phyloP scores from a whole-genome alignment of 2,329 filamentous ascomycete genomes.

The Diaporthe vexans region DNA sequence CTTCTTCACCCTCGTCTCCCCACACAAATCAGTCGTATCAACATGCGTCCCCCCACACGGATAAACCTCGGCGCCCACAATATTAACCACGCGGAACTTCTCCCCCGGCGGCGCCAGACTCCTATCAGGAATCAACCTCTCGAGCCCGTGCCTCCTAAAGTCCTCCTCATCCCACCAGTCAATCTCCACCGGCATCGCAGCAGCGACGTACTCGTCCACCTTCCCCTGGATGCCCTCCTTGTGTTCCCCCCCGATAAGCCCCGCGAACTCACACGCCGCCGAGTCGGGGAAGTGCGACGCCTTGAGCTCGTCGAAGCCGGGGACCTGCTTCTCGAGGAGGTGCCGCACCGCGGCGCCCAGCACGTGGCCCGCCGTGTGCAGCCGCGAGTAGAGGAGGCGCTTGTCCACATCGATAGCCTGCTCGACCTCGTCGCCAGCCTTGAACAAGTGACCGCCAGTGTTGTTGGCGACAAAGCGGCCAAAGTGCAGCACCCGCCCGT shows the following conservation, averaged over 20 bases:
- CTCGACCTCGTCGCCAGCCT: constrained; percentile 58
- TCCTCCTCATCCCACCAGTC: constrained; percentile 64
- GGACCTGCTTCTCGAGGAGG: constrained; percentile 65
- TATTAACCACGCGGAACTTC: constrained; percentile 77
- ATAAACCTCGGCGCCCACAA: constrained; percentile 77
- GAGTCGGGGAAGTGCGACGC: constrained; percentile 79
- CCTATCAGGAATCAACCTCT: constrained; percentile 67
- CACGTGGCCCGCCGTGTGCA: constrained; percentile 82
- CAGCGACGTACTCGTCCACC: constrained; percentile 70
- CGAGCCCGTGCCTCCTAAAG: constrained; percentile 67
- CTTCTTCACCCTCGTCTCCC: constrained; percentile 75
- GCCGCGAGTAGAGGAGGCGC: constrained; percentile 73
- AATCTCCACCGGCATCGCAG: constrained; percentile 71
- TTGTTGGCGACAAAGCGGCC: constrained; percentile 69
- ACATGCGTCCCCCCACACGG: constrained; percentile 85
- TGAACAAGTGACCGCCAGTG: constrained; percentile 50
- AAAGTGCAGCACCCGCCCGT: constrained; percentile 75
- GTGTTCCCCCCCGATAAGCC: constrained; percentile 74
- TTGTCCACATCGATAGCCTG: constrained; percentile 74
- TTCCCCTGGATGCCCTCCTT: constrained; percentile 73
- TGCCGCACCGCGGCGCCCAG: constrained; percentile 76
- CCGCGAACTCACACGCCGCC: constrained; percentile 77
- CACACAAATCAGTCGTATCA: constrained; percentile 68
- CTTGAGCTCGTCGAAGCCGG: constrained; percentile 75
- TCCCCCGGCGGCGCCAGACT: constrained; percentile 61